Conservation (phyloP, 2,329 filamentous ascomycete genomes). For the Chrysosphaeria jannelii region DNA sequence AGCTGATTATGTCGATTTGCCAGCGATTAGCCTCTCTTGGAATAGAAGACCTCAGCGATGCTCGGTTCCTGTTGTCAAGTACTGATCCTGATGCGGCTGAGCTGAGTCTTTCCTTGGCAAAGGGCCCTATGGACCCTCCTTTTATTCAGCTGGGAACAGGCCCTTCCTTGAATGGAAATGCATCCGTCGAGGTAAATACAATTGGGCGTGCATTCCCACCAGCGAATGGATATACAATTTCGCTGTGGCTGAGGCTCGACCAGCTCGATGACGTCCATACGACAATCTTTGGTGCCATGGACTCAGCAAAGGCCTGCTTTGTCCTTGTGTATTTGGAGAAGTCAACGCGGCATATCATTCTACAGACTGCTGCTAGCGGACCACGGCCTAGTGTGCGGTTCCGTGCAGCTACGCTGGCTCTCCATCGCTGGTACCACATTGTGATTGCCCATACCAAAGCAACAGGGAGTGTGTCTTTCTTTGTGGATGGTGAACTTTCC, state of each 20-base stretch:
- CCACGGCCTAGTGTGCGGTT: slow-evolving; percentile 75
- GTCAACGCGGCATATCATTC: slow-evolving; percentile 75
- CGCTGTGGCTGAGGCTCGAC: slow-evolving; percentile 71
- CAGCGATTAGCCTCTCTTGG: slow-evolving; percentile 42
- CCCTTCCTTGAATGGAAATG: slow-evolving; percentile 64
- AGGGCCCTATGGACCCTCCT: slow-evolving; percentile 43
- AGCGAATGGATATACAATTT: slow-evolving; percentile 64
- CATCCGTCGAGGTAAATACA: slow-evolving; percentile 70
- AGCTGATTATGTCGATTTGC: slow-evolving; percentile 34
- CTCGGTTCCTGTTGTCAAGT: slow-evolving; percentile 35
- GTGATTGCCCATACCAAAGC: slow-evolving; percentile 59
- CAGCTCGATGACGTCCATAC: slow-evolving; percentile 72
- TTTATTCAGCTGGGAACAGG: slow-evolving; percentile 86
- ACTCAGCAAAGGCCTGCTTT: slow-evolving; percentile 76
- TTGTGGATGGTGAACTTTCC: slow-evolving; percentile 75
- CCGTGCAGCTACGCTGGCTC: slow-evolving; percentile 49
- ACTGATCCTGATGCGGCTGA: slow-evolving; percentile 24
- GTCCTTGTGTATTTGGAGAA: slow-evolving; percentile 79
- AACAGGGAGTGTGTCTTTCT: slow-evolving; percentile 59
- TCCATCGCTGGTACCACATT: slow-evolving; percentile 75
- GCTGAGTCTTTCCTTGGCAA: slow-evolving; percentile 45
- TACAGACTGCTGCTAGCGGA: slow-evolving; percentile 81
- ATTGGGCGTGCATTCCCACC: slow-evolving; percentile 68
- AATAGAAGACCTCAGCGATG: slow-evolving; percentile 53
- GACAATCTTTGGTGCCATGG: slow-evolving; percentile 85